phyloP scores from a whole-genome alignment of 2,329 filamentous ascomycete genomes.

The Fusarium nygamai region DNA sequence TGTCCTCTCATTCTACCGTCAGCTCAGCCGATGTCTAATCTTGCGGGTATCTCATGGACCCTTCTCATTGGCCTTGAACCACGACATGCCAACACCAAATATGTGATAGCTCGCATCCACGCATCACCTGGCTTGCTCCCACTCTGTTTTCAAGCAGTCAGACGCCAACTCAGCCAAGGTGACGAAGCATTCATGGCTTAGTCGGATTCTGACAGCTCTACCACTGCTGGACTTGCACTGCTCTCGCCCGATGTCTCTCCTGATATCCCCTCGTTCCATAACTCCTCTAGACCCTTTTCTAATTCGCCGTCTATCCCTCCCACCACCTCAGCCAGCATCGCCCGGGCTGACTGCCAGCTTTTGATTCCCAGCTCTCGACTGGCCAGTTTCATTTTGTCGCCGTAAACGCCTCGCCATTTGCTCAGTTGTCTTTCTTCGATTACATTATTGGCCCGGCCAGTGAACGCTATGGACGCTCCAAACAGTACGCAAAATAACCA shows the following conservation, averaged over 20 bases:
- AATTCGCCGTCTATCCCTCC: conserved; percentile 54
- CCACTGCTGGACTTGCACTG: conserved; percentile 36
- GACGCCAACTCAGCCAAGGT: conserved; percentile 9
- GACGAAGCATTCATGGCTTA: conserved; percentile 24
- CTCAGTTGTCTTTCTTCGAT: conserved; percentile 52
- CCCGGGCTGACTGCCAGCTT: conserved; percentile 52
- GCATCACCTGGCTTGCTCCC: conserved; percentile 2
- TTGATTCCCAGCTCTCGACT: conserved; percentile 51
- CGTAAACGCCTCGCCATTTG: conserved; percentile 51
- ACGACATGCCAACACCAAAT: conserved; percentile 1
- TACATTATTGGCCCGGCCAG: conserved; percentile 49
- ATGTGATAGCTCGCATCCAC: conserved; percentile 23
- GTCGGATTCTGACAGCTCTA: conserved; percentile 41
- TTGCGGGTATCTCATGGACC: not conserved
- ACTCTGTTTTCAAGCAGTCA: conserved; percentile 13
- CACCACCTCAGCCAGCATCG: conserved; percentile 50
- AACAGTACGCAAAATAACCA: conserved; percentile 60
- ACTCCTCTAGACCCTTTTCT: conserved; percentile 51
- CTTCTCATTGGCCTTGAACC: not conserved
- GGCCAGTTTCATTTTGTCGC: conserved; percentile 54
- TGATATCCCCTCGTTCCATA: conserved; percentile 54
- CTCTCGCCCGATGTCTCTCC: conserved; percentile 26
- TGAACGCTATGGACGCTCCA: conserved; percentile 53
- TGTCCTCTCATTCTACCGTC: not conserved
- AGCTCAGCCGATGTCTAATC: not conserved